These are phyloP conservation scores for Trichoderma orchidacearum DNA, from an alignment of 495 filamentous ascomycete species.

Conservation along the genomic window DNA sequence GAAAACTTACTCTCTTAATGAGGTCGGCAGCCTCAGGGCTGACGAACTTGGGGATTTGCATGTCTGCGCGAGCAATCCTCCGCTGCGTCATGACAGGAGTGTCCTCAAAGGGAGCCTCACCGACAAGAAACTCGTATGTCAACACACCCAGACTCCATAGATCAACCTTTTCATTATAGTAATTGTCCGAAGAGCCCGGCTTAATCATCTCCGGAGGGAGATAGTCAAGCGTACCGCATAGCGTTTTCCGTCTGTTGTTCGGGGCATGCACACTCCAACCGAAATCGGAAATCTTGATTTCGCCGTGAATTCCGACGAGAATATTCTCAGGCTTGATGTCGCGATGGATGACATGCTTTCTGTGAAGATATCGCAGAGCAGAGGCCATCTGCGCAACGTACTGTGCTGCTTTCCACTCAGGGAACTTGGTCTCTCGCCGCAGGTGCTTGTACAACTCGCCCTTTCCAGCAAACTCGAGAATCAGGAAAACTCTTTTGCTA, in stretches of 20 bases:
- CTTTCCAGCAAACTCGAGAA: constrained; percentile 89
- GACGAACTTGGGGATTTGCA: constrained; percentile 82
- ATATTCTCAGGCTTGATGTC: constrained; percentile 99
- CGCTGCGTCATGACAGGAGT: constrained; percentile 89
- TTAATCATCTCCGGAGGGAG: constrained; percentile 96
- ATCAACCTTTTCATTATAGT: constrained; percentile 89
- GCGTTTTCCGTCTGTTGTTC: constrained; percentile 83
- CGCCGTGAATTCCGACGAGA: constrained; percentile 88
- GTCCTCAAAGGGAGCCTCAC: constrained; percentile 94
- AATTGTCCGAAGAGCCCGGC: constrained; percentile 64
- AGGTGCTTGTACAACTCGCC: constrained; percentile 97
- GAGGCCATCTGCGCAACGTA: constrained; percentile 99
- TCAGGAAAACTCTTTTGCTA: constrained; percentile 87
- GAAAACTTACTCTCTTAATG: constrained; percentile 63
- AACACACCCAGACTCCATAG: constrained; percentile 91
- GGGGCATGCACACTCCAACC: constrained; percentile 98
- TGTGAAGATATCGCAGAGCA: constrained; percentile 82
- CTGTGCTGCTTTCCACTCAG: constrained; percentile 91
- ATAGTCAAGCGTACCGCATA: constrained; percentile 97
- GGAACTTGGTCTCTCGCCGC: constrained; percentile 72
- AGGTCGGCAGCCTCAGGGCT: constrained; percentile 84
- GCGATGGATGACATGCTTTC: constrained; percentile 96
- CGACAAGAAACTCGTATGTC: constrained; percentile 92
- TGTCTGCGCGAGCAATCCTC: constrained; percentile 78
- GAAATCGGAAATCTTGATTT: constrained; percentile 98